These are phyloP conservation scores for Triangularia setosa DNA, from an alignment of 2,329 filamentous ascomycete species.

Conservation along the genomic window DNA sequence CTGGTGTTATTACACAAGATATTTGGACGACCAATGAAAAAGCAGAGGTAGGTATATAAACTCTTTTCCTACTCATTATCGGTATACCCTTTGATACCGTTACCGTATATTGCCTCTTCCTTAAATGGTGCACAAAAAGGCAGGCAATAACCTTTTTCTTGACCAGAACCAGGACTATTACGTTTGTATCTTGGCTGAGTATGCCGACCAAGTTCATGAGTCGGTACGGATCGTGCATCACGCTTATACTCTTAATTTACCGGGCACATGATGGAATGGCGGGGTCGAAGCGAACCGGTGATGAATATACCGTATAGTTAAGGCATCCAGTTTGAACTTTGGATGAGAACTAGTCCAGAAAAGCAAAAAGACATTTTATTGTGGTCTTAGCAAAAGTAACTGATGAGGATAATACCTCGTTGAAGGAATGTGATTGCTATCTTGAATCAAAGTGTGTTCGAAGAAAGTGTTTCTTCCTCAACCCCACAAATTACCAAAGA, in stretches of 20 bases:
- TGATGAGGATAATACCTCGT: no score
- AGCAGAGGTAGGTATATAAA: neutral
- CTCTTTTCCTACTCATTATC: neutral
- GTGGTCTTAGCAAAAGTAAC: no score
- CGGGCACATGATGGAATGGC: neutral
- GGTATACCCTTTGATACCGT: neutral
- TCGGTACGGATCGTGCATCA: neutral
- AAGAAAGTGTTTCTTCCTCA: no score
- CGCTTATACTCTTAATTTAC: neutral
- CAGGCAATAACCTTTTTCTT: neutral
- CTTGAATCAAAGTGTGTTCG: no score
- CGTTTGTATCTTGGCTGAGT: neutral
- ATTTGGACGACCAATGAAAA: neutral
- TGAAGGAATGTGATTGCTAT: no score
- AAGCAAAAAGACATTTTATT: no score
- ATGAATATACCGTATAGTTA: no score
- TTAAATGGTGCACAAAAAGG: neutral
- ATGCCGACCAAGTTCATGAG: neutral
- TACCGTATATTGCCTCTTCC: neutral
- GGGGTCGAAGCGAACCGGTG: no score
- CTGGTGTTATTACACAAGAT: neutral
- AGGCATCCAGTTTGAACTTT: no score
- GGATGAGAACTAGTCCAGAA: no score
- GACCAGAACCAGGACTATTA: neutral
- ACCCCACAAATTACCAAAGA: no score